phyloP scores from a whole-genome alignment of 257 asterid genomes.

The Ehretia macrophylla region DNA sequence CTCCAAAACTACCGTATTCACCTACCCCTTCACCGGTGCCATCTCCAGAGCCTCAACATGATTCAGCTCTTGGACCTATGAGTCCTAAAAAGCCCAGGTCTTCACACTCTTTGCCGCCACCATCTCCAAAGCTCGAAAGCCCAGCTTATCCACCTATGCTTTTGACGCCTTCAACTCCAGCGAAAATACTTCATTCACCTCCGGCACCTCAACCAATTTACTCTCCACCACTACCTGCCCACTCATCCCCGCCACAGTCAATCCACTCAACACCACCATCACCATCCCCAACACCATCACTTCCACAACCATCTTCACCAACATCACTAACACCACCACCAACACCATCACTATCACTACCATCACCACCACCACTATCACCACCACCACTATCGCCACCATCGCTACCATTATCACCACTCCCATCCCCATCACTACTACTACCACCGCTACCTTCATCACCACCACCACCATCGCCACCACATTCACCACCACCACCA shows the following conservation, averaged over 20 bases:
- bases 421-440: too few species aligned
- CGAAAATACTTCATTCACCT: neutral
- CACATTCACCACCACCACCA: too few species aligned
- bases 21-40: too few species aligned
- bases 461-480: too few species aligned
- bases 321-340: neutral
- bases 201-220: too few species aligned
- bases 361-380: conserved; percentile 23
- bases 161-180: neutral
- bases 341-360: neutral
- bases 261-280: conserved; percentile 4
- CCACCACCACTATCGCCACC: conserved; percentile 10
- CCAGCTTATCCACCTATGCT: neutral
- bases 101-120: too few species aligned
- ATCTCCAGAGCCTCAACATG: too few species aligned
- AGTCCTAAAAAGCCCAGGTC: too few species aligned
- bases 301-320: neutral
- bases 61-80: too few species aligned
- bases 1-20: too few species aligned
- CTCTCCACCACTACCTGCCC: neutral
- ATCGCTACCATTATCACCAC: conserved; percentile 1
- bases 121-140: too few species aligned
- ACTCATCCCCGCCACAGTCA: conserved; percentile 7
- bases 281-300: neutral
- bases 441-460: neutral